These are phyloP conservation scores for Oenanthe sinensis DNA, from an alignment of 129 eudicot genomes.

Conservation along the genomic window DNA sequence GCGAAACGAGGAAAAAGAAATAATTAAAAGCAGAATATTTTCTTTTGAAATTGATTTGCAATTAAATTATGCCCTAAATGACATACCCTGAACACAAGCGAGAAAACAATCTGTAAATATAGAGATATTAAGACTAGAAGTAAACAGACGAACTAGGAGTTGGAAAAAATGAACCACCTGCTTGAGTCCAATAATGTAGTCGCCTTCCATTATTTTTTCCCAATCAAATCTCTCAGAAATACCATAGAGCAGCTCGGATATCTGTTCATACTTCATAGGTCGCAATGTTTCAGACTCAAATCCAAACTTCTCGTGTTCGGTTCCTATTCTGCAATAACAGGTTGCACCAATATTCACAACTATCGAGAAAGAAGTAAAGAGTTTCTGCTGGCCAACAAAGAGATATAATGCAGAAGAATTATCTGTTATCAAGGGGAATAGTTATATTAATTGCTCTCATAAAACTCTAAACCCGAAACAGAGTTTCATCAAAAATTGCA, in stretches of 20 bases:
- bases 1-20: background rate
- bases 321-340: conserved; percentile 76
- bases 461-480: background rate
- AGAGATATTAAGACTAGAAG: background rate
- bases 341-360: conserved; percentile 6
- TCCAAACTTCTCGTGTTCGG: conserved; percentile 98
- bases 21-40: background rate
- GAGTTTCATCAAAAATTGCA: background rate
- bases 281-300: conserved; percentile 70
- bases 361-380: background rate
- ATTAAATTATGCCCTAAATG: background rate
- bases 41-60: background rate
- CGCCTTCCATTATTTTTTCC: conserved; percentile 96
- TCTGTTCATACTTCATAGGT: conserved; percentile 88
- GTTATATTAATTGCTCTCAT: background rate
- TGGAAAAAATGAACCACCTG: conserved; percentile 43
- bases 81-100: background rate
- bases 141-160: background rate
- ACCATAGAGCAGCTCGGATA: conserved; percentile 76
- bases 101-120: background rate
- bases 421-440: background rate
- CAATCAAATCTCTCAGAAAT: conserved; percentile 98
- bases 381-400: too few relatives aligned
- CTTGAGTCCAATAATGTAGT: conserved; percentile 83
- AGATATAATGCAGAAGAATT: background rate